Percentiles rank a stretch among this genome's conserved stretches.
Evolutionary conservation across 192 early-diverging fungal genomes (phyloP).

Genomic region (Mortierella claussenii): DNA sequence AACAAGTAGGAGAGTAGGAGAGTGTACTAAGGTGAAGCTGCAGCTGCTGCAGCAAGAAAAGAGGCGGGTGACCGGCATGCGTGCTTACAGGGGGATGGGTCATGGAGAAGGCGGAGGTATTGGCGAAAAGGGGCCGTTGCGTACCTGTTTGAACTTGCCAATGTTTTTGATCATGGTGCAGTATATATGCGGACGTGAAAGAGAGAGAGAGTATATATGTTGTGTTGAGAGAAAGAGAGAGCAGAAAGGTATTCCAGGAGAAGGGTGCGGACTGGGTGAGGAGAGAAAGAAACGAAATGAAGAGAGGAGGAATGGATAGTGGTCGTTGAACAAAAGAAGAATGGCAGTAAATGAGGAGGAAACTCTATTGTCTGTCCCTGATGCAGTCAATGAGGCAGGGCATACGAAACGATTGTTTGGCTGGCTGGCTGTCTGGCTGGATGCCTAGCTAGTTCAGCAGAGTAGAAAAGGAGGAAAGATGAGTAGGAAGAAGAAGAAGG

Average conservation of each 20-base stretch:
- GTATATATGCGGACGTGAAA: background rate
- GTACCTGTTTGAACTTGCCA: conserved; percentile 50
- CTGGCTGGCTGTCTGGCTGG: too few relatives aligned
- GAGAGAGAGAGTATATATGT: background rate
- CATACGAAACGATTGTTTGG: too few relatives aligned
- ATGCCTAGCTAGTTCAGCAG: too few relatives aligned
- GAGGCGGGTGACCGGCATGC: background rate
- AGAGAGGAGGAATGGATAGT: background rate
- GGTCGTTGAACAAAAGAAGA: background rate
- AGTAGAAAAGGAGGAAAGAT: background rate
- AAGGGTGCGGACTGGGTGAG: too few relatives aligned
- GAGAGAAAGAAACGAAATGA: background rate
- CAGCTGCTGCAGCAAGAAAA: background rate
- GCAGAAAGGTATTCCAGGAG: too few relatives aligned
- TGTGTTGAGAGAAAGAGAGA: background rate
- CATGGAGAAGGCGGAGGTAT: background rate
- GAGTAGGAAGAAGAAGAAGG: background rate
- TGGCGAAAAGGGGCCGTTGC: background rate
- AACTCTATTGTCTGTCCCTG: too few relatives aligned
- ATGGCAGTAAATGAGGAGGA: background rate
- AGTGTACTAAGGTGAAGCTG: background rate
- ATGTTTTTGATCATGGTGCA: conserved; percentile 52
- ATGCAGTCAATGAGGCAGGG: too few relatives aligned
- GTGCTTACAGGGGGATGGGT: background rate
- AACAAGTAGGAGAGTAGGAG: background rate